Percentiles rank a stretch among this genome's conserved stretches.
These are phyloP conservation scores for Metschnikowia kunwiensis DNA, from an alignment of 805 yeast species.

Conservation along the genomic window DNA sequence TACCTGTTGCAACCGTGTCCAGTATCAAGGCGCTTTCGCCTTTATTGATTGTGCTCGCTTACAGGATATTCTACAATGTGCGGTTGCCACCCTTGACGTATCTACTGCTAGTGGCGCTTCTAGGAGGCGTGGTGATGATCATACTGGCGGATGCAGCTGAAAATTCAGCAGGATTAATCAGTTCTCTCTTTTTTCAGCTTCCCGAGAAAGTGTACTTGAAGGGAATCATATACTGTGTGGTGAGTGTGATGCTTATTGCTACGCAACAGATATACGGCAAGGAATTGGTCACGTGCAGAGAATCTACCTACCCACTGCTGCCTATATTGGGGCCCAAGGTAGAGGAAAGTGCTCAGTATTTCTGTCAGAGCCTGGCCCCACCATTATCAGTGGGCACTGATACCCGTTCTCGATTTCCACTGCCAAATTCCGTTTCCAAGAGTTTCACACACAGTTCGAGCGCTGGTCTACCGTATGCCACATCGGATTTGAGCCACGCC, in stretches of 20 bases:
- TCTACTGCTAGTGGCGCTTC: conserved; percentile 49
- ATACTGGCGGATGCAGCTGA: conserved; percentile 32
- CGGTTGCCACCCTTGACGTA: conserved; percentile 49
- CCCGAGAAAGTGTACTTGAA: conserved; percentile 36
- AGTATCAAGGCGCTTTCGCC: conserved; percentile 70
- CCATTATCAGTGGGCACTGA: not conserved
- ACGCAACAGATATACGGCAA: conserved; percentile 86
- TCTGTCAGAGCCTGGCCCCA: not conserved
- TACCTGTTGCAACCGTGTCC: conserved; percentile 67
- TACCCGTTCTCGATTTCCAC: conserved; percentile 6
- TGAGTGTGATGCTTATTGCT: conserved; percentile 74
- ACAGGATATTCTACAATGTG: conserved; percentile 50
- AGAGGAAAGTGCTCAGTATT: not conserved
- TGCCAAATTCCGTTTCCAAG: conserved; percentile 10
- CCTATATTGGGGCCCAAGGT: conserved; percentile 23
- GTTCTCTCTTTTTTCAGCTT: not conserved
- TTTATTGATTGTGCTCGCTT: conserved; percentile 54
- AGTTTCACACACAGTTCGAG: conserved; percentile 19
- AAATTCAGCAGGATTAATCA: not conserved
- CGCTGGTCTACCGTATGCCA: not conserved
- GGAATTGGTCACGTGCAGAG: conserved; percentile 54
- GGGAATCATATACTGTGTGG: conserved; percentile 67
- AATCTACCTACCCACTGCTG: conserved; percentile 23
- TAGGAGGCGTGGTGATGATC: conserved; percentile 51
- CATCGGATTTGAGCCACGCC: not conserved